phyloP scores from a whole-genome alignment of 2,329 filamentous ascomycete species.

The Aspergillus jensenii region DNA sequence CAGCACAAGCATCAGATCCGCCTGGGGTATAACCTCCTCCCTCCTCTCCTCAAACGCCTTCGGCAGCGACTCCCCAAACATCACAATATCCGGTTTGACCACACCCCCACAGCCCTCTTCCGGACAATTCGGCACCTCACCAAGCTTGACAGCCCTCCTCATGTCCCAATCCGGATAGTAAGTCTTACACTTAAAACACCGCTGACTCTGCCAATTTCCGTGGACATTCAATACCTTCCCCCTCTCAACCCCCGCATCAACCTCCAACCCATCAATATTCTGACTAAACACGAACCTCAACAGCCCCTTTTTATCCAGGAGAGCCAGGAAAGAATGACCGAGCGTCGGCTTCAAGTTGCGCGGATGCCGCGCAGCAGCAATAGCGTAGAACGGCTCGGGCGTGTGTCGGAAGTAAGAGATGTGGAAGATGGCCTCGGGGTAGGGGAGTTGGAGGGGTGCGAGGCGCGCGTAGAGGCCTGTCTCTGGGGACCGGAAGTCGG shows the following conservation, averaged over 20 bases:
- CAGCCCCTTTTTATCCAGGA: conserved; percentile 71
- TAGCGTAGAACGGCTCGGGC: conserved; percentile 79
- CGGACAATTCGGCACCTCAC: conserved; percentile 66
- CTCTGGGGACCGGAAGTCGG: conserved; percentile 82
- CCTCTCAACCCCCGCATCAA: conserved; percentile 72
- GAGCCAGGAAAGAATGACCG: conserved; percentile 75
- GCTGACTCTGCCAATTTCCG: conserved; percentile 80
- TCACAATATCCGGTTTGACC: conserved; percentile 84
- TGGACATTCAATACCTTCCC: conserved; percentile 80
- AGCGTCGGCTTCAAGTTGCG: conserved; percentile 80
- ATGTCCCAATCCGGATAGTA: conserved; percentile 69
- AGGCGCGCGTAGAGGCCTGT: conserved; percentile 87
- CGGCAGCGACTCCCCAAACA: conserved; percentile 73
- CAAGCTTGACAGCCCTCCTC: conserved; percentile 63
- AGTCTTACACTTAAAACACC: conserved; percentile 75
- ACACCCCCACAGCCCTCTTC: conserved; percentile 63
- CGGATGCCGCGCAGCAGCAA: conserved; percentile 82
- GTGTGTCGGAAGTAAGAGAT: conserved; percentile 76
- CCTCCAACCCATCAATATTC: conserved; percentile 87
- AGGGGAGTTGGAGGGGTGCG: conserved; percentile 72
- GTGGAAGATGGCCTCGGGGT: conserved; percentile 84
- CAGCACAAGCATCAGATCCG: conserved; percentile 9
- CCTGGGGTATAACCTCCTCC: conserved; percentile 36
- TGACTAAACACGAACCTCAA: conserved; percentile 85
- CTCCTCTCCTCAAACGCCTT: conserved; percentile 53